Evolutionary conservation across 2,329 filamentous ascomycete species (phyloP), one percentile per base, ranked within the genome.

Genomic region (Penicillium glabrum): DNA sequence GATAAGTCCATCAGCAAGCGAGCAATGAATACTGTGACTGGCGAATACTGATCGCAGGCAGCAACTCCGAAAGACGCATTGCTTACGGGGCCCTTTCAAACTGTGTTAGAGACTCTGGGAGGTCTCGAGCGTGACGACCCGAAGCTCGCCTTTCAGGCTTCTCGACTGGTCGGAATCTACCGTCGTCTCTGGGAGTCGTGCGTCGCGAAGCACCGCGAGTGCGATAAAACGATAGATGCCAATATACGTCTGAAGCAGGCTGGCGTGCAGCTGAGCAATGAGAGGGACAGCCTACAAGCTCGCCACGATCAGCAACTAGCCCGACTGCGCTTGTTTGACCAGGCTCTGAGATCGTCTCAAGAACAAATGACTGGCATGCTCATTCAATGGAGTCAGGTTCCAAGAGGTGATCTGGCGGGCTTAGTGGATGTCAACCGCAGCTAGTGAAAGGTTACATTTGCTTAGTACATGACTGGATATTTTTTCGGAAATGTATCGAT

Each of bases 241-340:
- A 57, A 57, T 29, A 10, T 11, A 5, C 8, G 13, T 5, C 37
- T 53, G n/a, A 39, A 49, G 39, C 35, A 53, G 14, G 29, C 53
- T 47, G 21, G 48, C 24, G 19, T 27, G 23, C 21, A 56, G 19
- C 52, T 54, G 46, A 54, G 27, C n/a, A 37, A 44, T n/a, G 21
- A 54, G 39, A 54, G 52, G 14, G 52, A 54, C 21, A 39, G 35
- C n/a, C 52, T 54, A 41, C 46, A 54, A 31, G 16, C 47, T 33
- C 52, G 46, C 26, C 26, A 44, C 37, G 52, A 54, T 44, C 23
- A 54, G 46, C 52, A 54, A 35, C 24, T 43, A 23, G 26, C 37
- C 39, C 46, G 46, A 23, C 46, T 54, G 37, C 52, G 45, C 37
- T 49, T 54, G 6, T 49, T 49, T 3, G 46, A 54, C 11, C 35